A percentile compares a stretch with the other conserved stretches of the same genome.
Evolutionary conservation across 768 basidiomycete species (phyloP).

Genomic region (Leucogyrophana mollusca): DNA sequence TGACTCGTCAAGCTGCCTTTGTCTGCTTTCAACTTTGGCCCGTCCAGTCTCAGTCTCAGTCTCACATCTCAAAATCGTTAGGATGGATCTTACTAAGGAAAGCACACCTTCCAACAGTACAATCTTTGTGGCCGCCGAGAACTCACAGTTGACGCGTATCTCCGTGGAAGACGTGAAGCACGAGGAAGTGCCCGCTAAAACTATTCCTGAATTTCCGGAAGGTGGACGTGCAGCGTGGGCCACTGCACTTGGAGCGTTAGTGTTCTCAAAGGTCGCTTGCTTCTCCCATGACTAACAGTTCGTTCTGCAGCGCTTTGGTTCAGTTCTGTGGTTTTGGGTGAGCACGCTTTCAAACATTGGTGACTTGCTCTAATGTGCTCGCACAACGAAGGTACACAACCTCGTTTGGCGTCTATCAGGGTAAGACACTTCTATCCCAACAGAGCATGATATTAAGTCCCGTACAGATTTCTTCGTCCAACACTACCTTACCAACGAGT

Average conservation of each 20-base stretch:
- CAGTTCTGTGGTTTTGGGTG: constrained; percentile 34
- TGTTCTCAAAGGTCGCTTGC: no score
- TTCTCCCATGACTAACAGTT: no score
- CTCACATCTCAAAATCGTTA: no score
- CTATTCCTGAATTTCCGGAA: constrained; percentile 21
- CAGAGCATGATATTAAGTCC: not conserved
- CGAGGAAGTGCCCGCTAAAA: not conserved
- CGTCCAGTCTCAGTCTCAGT: no score
- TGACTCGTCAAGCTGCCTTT: no score
- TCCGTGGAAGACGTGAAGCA: no score
- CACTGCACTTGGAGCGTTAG: constrained; percentile 21
- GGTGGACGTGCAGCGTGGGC: constrained; percentile 26
- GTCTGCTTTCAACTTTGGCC: no score
- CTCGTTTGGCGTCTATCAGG: constrained; percentile 43
- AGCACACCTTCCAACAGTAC: no score
- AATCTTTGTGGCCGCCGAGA: no score
- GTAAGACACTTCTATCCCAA: constrained; percentile 7
- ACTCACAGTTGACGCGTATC: no score
- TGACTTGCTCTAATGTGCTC: not conserved
- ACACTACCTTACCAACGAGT: constrained; percentile 31
- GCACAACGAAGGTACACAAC: constrained; percentile 26
- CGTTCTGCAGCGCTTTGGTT: constrained; percentile 23
- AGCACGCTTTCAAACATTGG: not conserved
- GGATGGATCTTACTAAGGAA: no score
- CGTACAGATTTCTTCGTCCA: constrained; percentile 37